Base-by-base conservation (phyloP, 345 rosid species). In the Angophora floribunda region DNA sequence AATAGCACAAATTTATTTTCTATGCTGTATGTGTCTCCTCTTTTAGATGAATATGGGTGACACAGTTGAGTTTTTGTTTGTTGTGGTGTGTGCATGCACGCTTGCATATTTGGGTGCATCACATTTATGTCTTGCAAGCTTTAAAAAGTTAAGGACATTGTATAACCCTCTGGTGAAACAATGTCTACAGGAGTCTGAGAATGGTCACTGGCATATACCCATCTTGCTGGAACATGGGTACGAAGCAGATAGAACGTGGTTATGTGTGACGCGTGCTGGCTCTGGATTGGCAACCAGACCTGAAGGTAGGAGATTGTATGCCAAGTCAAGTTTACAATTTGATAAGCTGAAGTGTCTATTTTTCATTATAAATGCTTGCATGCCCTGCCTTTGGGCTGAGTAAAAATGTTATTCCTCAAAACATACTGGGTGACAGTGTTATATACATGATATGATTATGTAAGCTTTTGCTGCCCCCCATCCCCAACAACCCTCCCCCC, bases 181-280 rank as follows among this genome's bases (percentile, higher is more conserved):
- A 63, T 52, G n/a, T 86, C 22, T 52, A 87, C 93, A 95, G 98
- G 96, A 95, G 91, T 95, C 95, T 41, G 96, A 93, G 89, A 90
- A 92, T 70, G 98, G 96, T 86, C 93, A 89, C 87, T 95, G 98
- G 98, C 98, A 95, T 89, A 91, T 95, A 89, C 98, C 98, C 51
- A 90, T 95, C 89, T 90, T 82, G 52, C 65, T 89, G 4, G 94
- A 89, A 87, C 87, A 91, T 9, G 95, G 89, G 87, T 75, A 87
- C 78, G 94, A 94, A 52, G 85, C 88, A 7, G 94, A 92, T 86
- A 89, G 94, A 85, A 87, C 57, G 32, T 94, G 97, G 95, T 88
- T 95, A 90, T 95, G 98, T 89, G 89, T 94, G 87, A 92, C 90
- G 41, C 94, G 94, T 84, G 88, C 91, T 21, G 89, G 87, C 61